Evolutionary conservation across 2,329 filamentous ascomycete species (phyloP).

Genomic region (Helotiales sp.): DNA sequence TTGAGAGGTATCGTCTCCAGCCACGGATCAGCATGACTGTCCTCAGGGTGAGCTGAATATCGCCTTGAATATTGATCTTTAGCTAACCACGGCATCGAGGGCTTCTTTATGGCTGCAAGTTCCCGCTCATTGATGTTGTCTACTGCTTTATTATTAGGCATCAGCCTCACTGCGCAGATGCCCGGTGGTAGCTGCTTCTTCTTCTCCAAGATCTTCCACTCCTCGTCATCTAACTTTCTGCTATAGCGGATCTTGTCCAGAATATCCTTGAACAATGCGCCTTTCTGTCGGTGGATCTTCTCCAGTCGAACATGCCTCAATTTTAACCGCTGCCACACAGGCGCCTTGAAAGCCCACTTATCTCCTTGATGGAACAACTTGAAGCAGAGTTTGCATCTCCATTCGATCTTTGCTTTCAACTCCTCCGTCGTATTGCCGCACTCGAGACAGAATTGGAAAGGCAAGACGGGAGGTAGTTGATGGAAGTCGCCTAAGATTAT

Average conservation of each 20-base stretch:
- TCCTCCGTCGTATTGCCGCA: conserved; percentile 27
- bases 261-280: conserved; percentile 34
- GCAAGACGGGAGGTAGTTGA: conserved; percentile 41
- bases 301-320: conserved; percentile 35
- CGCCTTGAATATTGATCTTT: conserved; percentile 18
- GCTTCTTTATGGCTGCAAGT: conserved; percentile 1
- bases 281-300: conserved; percentile 41
- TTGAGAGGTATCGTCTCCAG: conserved; percentile 26
- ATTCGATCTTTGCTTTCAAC: conserved; percentile 18
- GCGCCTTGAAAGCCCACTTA: conserved; percentile 40
- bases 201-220: conserved; percentile 34
- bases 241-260: conserved; percentile 40
- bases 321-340: conserved; percentile 34
- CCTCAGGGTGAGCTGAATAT: background rate
- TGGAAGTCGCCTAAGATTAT: conserved; percentile 41
- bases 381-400: conserved; percentile 13
- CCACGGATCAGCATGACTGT: background rate
- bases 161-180: conserved; percentile 33
- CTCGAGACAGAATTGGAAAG: conserved; percentile 35
- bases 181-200: conserved; percentile 24
- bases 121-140: conserved; percentile 22
- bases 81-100: conserved; percentile 26
- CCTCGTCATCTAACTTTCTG: conserved; percentile 18
- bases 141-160: conserved; percentile 33
- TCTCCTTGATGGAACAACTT: conserved; percentile 19